These are phyloP conservation scores for Annona squamosa DNA, from an alignment of 164 flowering plant species.

Conservation along the genomic window DNA sequence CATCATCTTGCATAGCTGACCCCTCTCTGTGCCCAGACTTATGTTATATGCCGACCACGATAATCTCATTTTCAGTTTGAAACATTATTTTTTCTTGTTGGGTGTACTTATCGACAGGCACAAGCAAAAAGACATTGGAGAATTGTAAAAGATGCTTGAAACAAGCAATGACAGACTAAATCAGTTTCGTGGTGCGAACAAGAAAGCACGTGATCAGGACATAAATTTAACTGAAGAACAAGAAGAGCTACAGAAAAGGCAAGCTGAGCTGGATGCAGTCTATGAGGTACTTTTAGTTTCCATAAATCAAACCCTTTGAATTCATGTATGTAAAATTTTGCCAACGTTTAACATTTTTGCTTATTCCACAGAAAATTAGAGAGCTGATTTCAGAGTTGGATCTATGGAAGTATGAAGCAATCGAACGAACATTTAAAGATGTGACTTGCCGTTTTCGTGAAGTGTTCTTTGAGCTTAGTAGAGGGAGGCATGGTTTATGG, in stretches of 20 bases:
- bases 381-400: conserved; percentile 88
- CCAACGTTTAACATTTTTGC: conserved; percentile 2
- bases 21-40: not conserved
- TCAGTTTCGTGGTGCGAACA: conserved; percentile 95
- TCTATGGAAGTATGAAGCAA: conserved; percentile 94
- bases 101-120: conserved; percentile 26
- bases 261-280: conserved; percentile 92
- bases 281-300: conserved; percentile 58
- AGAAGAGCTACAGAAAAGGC: conserved; percentile 94
- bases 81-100: too few relatives aligned
- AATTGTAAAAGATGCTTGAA: conserved; percentile 83
- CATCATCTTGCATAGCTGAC: not conserved
- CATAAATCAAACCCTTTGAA: not conserved
- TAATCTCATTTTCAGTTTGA: too few relatives aligned
- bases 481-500: conserved; percentile 89
- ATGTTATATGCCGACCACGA: not conserved
- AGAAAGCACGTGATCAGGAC: conserved; percentile 97
- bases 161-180: conserved; percentile 85
- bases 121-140: conserved; percentile 66
- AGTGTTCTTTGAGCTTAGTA: conserved; percentile 92
- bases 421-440: conserved; percentile 98
- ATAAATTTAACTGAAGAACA: conserved; percentile 94
- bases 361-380: conserved; percentile 65
- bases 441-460: conserved; percentile 94
- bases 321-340: not conserved